Conservation (phyloP, 176 grass and related monocot genomes). For the Zizania latifolia region DNA sequence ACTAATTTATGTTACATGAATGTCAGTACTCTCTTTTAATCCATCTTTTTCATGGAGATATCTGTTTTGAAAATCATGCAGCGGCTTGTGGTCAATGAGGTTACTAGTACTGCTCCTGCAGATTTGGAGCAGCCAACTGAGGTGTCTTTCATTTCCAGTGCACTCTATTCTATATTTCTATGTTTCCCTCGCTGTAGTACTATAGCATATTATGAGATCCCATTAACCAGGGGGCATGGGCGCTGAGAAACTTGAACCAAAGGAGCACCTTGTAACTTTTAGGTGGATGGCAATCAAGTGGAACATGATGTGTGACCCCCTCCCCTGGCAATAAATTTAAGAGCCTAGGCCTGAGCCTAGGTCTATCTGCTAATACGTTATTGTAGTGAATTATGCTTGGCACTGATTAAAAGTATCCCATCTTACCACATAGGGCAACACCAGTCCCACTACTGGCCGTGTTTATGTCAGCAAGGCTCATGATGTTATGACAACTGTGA, state of each 20-base stretch:
- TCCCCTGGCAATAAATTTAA: neutral
- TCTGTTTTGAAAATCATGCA: slow-evolving; percentile 38
- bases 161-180: slow-evolving; percentile 17
- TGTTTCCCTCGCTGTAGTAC: neutral
- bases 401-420: neutral
- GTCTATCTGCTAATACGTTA: neutral
- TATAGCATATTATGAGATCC: neutral
- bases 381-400: slow-evolving; percentile 1
- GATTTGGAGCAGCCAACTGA: slow-evolving; percentile 44
- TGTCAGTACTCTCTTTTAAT: neutral
- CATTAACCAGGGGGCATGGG: neutral
- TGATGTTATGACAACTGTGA: slow-evolving; percentile 72
- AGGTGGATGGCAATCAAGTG: neutral
- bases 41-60: slow-evolving; percentile 13
- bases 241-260: neutral
- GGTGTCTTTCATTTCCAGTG: slow-evolving; percentile 44
- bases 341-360: neutral
- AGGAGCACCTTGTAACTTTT: neutral
- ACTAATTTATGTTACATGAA: slow-evolving; percentile 21
- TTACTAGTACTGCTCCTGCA: slow-evolving; percentile 43
- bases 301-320: neutral
- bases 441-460: slow-evolving; percentile 37
- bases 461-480: slow-evolving; percentile 80
- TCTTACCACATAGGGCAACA: slow-evolving; percentile 40
- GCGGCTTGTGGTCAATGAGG: slow-evolving; percentile 47